A percentile compares a stretch with the other conserved stretches of the same genome.
These are phyloP conservation scores for Nitzschia sp. DNA, from an alignment of 108 stramenopile genomes.

Conservation along the genomic window DNA sequence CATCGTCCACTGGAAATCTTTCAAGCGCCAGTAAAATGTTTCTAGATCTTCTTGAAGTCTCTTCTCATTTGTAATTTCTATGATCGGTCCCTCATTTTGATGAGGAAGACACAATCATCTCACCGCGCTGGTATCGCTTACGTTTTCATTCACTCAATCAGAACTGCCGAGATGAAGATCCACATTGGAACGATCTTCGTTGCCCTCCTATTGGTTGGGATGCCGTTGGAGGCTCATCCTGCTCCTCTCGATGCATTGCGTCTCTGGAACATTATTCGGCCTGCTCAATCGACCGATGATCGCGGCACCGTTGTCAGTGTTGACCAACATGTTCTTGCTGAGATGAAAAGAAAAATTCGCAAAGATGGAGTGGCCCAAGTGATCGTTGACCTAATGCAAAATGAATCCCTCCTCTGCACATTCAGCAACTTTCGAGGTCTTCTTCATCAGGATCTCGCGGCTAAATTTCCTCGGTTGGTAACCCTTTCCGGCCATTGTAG, in stretches of 20 bases:
- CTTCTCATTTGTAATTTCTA: too few relatives aligned
- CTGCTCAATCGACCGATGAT: background rate
- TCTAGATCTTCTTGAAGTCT: too few relatives aligned
- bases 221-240: background rate
- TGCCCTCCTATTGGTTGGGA: background rate
- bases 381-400: background rate
- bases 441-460: slow-evolving; percentile 1
- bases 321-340: background rate
- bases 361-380: background rate
- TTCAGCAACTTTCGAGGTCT: background rate
- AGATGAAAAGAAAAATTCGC: background rate
- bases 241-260: background rate
- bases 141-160: too few relatives aligned
- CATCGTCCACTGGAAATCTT: too few relatives aligned
- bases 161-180: background rate
- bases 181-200: background rate
- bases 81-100: too few relatives aligned
- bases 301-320: background rate
- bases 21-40: too few relatives aligned
- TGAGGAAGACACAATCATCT: too few relatives aligned
- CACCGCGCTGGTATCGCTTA: too few relatives aligned
- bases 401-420: background rate
- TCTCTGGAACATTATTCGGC: background rate
- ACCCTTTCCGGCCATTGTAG: background rate
- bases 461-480: background rate